Evolutionary conservation across 805 yeast species (phyloP).

Genomic region (Saturnispora dispora): DNA sequence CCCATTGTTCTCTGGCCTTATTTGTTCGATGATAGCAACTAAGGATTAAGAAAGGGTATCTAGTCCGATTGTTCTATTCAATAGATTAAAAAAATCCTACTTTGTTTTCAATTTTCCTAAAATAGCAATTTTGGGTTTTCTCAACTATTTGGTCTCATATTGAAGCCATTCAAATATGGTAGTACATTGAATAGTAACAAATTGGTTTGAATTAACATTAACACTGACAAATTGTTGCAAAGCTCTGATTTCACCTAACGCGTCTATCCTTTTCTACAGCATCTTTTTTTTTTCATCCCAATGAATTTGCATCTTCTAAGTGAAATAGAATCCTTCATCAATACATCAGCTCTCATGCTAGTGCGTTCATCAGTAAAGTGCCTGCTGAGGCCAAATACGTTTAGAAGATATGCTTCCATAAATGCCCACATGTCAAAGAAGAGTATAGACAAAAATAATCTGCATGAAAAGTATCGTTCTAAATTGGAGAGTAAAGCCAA

Average conservation of each 20-base stretch:
- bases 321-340: neutral
- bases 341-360: neutral
- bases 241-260: neutral
- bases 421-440: conserved; percentile 25
- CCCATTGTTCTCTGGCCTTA: neutral
- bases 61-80: neutral
- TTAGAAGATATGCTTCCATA: conserved; percentile 18
- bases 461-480: conserved; percentile 31
- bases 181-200: too few species aligned
- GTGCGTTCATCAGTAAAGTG: neutral
- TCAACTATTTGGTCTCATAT: neutral
- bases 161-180: neutral
- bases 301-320: neutral
- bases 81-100: neutral
- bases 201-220: neutral
- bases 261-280: neutral
- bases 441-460: conserved; percentile 20
- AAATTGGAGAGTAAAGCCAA: conserved; percentile 34
- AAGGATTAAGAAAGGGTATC: neutral
- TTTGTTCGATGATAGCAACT: neutral
- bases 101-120: conserved; percentile 9
- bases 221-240: neutral
- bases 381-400: neutral
- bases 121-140: neutral
- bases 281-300: neutral